Evolutionary conservation across 2,329 filamentous ascomycete species (phyloP).

Genomic region (Fusarium palustre): DNA sequence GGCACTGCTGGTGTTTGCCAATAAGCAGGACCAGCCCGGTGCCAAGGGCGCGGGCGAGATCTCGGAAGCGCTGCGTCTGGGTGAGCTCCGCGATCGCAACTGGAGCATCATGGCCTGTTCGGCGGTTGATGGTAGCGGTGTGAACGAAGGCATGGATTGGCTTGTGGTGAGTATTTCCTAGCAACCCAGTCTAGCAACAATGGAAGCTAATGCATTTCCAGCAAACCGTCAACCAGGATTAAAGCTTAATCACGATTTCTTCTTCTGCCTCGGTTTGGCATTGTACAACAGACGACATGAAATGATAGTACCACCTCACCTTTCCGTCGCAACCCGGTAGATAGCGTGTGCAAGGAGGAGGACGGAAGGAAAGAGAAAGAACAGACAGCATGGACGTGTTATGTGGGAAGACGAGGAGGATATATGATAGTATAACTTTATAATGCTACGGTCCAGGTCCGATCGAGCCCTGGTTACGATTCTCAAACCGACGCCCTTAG

Average conservation of each 20-base stretch:
- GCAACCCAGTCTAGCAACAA: not conserved
- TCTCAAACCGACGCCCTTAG: conserved; percentile 20
- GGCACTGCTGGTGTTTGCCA: conserved; percentile 92
- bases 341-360: conserved; percentile 40
- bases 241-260: conserved; percentile 34
- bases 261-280: conserved; percentile 38
- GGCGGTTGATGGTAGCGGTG: conserved; percentile 93
- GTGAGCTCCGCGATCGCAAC: conserved; percentile 93
- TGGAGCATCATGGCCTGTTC: conserved; percentile 99
- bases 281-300: conserved; percentile 52
- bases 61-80: conserved; percentile 89
- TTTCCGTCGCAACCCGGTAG: conserved; percentile 47
- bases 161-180: conserved; percentile 75
- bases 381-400: conserved; percentile 15
- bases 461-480: conserved; percentile 43
- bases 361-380: conserved; percentile 12
- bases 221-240: conserved; percentile 55
- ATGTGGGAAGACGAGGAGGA: conserved; percentile 6
- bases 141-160: conserved; percentile 99
- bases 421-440: conserved; percentile 46
- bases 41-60: conserved; percentile 98
- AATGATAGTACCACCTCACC: conserved; percentile 47
- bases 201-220: conserved; percentile 31
- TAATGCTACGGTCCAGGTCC: conserved; percentile 44
- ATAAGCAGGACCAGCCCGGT: conserved; percentile 98